Evolutionary conservation across 2,329 filamentous ascomycete species (phyloP).

Genomic region (Colletotrichum eleusines): DNA sequence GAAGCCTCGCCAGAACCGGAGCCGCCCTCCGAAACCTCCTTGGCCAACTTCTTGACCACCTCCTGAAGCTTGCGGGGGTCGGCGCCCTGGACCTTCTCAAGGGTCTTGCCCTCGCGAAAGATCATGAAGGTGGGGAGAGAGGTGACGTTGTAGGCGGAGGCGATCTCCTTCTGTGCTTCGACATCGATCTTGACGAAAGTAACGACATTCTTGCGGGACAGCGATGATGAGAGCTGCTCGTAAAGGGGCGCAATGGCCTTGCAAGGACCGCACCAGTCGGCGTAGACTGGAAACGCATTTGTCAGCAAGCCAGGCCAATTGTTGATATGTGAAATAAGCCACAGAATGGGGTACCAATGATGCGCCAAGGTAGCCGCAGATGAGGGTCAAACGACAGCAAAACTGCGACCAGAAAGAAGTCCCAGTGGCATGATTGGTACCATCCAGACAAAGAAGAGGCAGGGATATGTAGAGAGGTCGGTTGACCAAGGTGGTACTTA

Average conservation of each 20-base stretch:
- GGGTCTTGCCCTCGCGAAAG: slow-evolving; percentile 78
- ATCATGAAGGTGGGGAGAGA: slow-evolving; percentile 93
- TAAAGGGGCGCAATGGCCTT: slow-evolving; percentile 86
- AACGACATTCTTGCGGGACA: slow-evolving; percentile 79
- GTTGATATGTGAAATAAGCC: neutral
- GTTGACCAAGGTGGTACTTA: slow-evolving; percentile 62
- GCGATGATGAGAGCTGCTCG: slow-evolving; percentile 77
- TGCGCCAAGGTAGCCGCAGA: too few relatives aligned
- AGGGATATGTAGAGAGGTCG: slow-evolving; percentile 43
- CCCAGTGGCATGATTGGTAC: slow-evolving; percentile 1
- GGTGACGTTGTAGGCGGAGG: slow-evolving; percentile 78
- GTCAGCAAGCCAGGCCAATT: slow-evolving; percentile 45
- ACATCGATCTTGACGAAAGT: slow-evolving; percentile 91
- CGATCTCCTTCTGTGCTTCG: slow-evolving; percentile 80
- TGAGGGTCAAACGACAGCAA: neutral
- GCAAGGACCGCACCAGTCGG: slow-evolving; percentile 88
- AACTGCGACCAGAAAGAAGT: neutral
- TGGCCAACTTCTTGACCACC: slow-evolving; percentile 77
- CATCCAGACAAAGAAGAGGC: slow-evolving; percentile 45
- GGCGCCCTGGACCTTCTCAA: slow-evolving; percentile 79
- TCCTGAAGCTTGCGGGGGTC: slow-evolving; percentile 77
- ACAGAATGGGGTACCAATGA: neutral
- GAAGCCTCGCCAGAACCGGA: slow-evolving; percentile 56
- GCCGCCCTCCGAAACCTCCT: slow-evolving; percentile 67
- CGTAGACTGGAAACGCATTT: slow-evolving; percentile 74